Conservation (phyloP, 805 yeast genomes). For the Metschnikowia picachoensis region DNA sequence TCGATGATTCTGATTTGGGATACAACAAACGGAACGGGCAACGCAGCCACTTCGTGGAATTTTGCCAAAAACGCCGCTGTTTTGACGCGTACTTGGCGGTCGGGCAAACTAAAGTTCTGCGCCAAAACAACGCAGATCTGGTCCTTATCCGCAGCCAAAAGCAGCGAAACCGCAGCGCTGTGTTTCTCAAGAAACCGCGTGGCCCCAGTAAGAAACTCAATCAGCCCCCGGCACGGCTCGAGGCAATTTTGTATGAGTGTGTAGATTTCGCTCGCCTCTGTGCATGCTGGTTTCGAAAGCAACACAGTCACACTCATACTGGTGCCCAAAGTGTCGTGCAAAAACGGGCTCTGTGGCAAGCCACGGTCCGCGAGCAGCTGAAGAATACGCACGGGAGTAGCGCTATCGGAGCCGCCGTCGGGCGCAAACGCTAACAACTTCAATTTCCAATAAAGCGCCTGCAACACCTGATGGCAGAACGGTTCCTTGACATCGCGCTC, state of each 20-base stretch:
- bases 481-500: background rate
- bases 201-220: constrained; percentile 6
- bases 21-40: constrained; percentile 38
- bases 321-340: constrained; percentile 7
- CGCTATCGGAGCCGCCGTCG: background rate
- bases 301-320: constrained; percentile 3
- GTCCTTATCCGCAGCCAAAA: background rate
- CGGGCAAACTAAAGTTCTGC: constrained; percentile 44
- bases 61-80: constrained; percentile 48
- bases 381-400: constrained; percentile 4
- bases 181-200: constrained; percentile 1
- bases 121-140: constrained; percentile 14
- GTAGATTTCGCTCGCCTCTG: constrained; percentile 1
- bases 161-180: background rate
- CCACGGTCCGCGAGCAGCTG: constrained; percentile 3
- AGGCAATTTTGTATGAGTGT: constrained; percentile 1
- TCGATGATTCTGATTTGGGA: constrained; percentile 51
- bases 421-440: constrained; percentile 4
- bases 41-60: constrained; percentile 18
- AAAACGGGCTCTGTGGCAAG: constrained; percentile 6
- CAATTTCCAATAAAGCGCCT: constrained; percentile 9
- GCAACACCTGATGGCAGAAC: constrained; percentile 1
- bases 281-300: background rate
- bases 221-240: constrained; percentile 6
- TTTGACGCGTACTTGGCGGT: constrained; percentile 45